phyloP scores from a whole-genome alignment of 139 green algal species.

The Chlamydomonas applanata region DNA sequence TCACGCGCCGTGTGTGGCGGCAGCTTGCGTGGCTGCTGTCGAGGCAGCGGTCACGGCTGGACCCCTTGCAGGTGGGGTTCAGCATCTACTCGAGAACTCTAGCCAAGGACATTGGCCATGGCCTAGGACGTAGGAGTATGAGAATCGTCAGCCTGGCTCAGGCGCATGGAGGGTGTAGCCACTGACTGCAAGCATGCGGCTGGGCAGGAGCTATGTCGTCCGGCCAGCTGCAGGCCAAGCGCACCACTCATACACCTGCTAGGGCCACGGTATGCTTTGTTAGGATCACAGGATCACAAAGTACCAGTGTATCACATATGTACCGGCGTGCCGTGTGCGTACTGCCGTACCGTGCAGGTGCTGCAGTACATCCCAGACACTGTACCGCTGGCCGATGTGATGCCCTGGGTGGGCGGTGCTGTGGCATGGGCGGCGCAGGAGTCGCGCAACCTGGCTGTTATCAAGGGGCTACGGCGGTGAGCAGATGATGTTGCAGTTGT shows the following conservation, averaged over 20 bases:
- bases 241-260: too few relatives aligned
- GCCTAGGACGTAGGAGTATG: background rate
- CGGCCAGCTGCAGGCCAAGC: slow-evolving; percentile 9
- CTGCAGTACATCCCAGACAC: slow-evolving; percentile 59
- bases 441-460: slow-evolving; percentile 54
- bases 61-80: slow-evolving; percentile 22
- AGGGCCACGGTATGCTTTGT: too few relatives aligned
- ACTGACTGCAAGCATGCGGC: background rate
- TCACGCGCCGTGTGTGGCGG: slow-evolving; percentile 11
- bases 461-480: slow-evolving; percentile 52
- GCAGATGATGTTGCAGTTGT: slow-evolving; percentile 5
- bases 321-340: too few relatives aligned
- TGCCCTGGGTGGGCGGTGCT: slow-evolving; percentile 66
- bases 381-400: slow-evolving; percentile 46
- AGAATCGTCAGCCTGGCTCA: background rate
- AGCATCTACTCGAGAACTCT: too few relatives aligned
- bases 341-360: slow-evolving; percentile 50
- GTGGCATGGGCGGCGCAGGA: slow-evolving; percentile 58
- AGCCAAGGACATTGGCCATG: background rate
- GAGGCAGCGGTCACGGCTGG: slow-evolving; percentile 23
- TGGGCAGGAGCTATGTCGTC: background rate
- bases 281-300: too few relatives aligned
- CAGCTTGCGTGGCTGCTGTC: slow-evolving; percentile 19
- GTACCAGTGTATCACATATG: too few relatives aligned
- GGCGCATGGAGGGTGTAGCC: background rate